Evolutionary conservation across 2,329 filamentous ascomycete species (phyloP).

Genomic region (Malbranchea zuffiana): DNA sequence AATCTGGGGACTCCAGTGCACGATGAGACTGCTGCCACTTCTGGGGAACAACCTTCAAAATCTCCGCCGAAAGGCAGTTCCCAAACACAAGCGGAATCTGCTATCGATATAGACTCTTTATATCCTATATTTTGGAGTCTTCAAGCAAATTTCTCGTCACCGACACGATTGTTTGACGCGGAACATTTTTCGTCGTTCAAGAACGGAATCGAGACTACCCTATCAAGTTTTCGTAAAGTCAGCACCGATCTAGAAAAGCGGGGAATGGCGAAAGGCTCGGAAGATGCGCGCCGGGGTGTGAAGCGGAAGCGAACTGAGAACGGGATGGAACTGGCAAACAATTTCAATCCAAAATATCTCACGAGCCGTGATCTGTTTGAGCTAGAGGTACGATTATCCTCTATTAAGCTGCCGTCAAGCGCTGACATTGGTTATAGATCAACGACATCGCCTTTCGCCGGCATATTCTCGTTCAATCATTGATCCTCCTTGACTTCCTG

Average conservation of each 20-base stretch:
- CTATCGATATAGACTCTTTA: slow-evolving; percentile 57
- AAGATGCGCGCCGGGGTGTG: slow-evolving; percentile 50
- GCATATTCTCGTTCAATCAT: slow-evolving; percentile 85
- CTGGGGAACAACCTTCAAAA: slow-evolving; percentile 11
- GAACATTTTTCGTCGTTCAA: slow-evolving; percentile 57
- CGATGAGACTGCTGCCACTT: slow-evolving; percentile 15
- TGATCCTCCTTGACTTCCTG: slow-evolving; percentile 91
- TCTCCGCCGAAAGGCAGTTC: slow-evolving; percentile 10
- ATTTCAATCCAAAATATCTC: slow-evolving; percentile 94
- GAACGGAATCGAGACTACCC: slow-evolving; percentile 49
- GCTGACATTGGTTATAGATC: slow-evolving; percentile 43
- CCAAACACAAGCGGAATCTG: slow-evolving; percentile 22
- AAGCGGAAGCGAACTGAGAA: slow-evolving; percentile 61
- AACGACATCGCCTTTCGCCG: slow-evolving; percentile 89
- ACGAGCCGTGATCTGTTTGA: slow-evolving; percentile 96
- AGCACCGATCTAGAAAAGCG: slow-evolving; percentile 58
- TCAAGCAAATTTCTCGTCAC: slow-evolving; percentile 84
- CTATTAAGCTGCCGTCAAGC: not conserved
- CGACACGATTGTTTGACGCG: slow-evolving; percentile 66
- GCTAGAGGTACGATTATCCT: slow-evolving; percentile 54
- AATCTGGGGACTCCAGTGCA: slow-evolving; percentile 4
- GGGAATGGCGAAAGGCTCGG: slow-evolving; percentile 45
- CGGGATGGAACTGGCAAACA: slow-evolving; percentile 54
- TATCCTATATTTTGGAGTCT: slow-evolving; percentile 93
- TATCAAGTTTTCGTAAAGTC: slow-evolving; percentile 64